Evolutionary conservation across 1,284 basidiomycete species (phyloP), one percentile per base, ranked within the genome.

Genomic region (Trichosporon coremiiforme): DNA sequence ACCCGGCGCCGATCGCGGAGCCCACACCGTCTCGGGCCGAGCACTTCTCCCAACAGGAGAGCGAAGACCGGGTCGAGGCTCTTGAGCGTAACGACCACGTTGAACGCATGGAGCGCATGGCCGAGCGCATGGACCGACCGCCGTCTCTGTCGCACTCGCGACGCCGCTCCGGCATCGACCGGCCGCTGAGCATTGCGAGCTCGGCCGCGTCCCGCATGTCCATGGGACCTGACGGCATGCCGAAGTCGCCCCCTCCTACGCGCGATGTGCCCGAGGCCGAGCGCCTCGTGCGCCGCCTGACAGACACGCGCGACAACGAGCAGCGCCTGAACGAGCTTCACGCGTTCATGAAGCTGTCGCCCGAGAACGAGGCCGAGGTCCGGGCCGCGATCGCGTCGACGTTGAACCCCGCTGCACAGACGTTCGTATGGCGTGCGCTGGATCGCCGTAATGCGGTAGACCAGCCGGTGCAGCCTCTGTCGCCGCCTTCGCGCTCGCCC

Each of bases 291-390:
- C 93, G 77, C 89, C 90, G 6, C 91, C 93, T 80, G 88, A 25
- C 92, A 91, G 79, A 90, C 89, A 25, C 90, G 91, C 76, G 85
- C 94, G 67, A 88, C 91, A 84, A 91, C 90, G 38, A 94, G 89
- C 8, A 95, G 83, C 94, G 94, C 4, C 95, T 99, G 70, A 95
- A 93, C n/a, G 94, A 95, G 75, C 85, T 99, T 53, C 94, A 98
- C 80, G 90, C 95, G 62, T 98, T 95, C 85, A 85, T 97, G 76
- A 96, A 96, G 83, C 89, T 90, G 35, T 90, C 98, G 78, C 96
- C 95, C 0, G 91, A 94, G 75, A 95, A 95, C 80, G 89, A 90
- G 77, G 85, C 88, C 4, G 90, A 91, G 70, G 93, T 98, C 17
- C 92, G 95, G 75, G 90, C 73, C 5, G 79, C 77, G 5, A 77